A percentile compares a stretch with the other conserved stretches of the same genome.
Conservation (phyloP, 805 yeast genomes). For the Lachancea waltii region DNA sequence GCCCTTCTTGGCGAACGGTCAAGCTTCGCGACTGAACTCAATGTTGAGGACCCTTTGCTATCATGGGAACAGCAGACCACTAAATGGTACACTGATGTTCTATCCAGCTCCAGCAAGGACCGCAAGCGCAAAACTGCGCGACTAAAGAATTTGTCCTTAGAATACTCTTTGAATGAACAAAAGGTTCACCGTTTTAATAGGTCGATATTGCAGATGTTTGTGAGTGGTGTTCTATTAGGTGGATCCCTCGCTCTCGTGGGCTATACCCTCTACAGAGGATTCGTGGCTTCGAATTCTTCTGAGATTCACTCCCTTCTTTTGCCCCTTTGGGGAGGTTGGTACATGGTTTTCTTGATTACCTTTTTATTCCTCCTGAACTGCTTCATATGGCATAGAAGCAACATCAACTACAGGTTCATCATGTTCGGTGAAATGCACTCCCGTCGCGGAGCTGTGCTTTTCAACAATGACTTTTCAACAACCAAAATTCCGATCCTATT, state of each 20-base stretch:
- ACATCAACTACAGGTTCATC: conserved; percentile 85
- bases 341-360: conserved; percentile 54
- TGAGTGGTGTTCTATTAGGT: conserved; percentile 66
- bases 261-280: conserved; percentile 49
- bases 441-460: conserved; percentile 40
- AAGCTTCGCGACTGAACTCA: conserved; percentile 11
- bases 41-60: conserved; percentile 25
- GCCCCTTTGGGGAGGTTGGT: conserved; percentile 92
- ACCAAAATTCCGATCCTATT: conserved; percentile 39
- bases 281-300: conserved; percentile 37
- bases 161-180: conserved; percentile 29
- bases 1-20: conserved; percentile 14
- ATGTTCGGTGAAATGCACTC: conserved; percentile 70
- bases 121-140: conserved; percentile 24
- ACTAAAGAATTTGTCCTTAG: conserved; percentile 25
- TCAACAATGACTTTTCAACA: conserved; percentile 34
- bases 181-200: conserved; percentile 32
- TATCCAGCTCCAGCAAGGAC: conserved; percentile 23
- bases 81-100: conserved; percentile 37
- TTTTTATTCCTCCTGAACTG: conserved; percentile 64
- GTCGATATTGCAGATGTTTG: conserved; percentile 40
- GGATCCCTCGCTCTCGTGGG: conserved; percentile 60
- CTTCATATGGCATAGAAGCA: conserved; percentile 61
- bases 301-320: conserved; percentile 47
- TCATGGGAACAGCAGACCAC: conserved; percentile 30